These are phyloP conservation scores for Mortierella sp. DNA, from an alignment of 371 early-diverging fungal genomes.

Conservation along the genomic window DNA sequence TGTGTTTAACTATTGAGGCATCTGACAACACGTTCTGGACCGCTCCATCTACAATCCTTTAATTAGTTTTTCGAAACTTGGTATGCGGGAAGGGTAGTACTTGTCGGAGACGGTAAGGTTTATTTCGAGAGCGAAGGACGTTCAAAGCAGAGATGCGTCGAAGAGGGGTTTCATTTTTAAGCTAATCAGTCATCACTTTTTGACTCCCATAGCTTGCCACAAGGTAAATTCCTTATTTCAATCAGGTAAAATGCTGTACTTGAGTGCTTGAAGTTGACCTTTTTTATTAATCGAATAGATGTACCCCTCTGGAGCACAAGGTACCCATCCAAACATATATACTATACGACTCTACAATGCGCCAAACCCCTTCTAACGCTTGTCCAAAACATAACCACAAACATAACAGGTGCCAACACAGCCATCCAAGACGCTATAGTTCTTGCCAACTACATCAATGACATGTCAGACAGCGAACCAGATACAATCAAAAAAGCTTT, in stretches of 20 bases:
- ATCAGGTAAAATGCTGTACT: not conserved
- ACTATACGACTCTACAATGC: too few species aligned
- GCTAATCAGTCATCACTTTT: not conserved
- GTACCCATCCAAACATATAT: not conserved
- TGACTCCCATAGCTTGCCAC: slow-evolving; percentile 15
- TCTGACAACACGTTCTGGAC: not conserved
- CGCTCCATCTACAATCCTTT: not conserved
- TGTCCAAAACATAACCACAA: not conserved
- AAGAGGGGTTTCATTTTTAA: too few species aligned
- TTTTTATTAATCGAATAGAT: slow-evolving; percentile 6
- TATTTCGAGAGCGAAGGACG: not conserved
- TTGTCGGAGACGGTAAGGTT: slow-evolving; percentile 26
- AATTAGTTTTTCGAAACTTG: slow-evolving; percentile 33
- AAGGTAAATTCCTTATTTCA: slow-evolving; percentile 15
- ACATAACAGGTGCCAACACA: slow-evolving; percentile 17
- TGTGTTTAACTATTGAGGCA: too few species aligned
- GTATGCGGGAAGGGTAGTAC: slow-evolving; percentile 6
- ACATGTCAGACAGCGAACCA: not conserved
- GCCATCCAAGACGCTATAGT: slow-evolving; percentile 30
- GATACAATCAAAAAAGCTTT: slow-evolving; percentile 8
- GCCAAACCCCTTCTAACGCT: too few species aligned
- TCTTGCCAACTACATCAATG: slow-evolving; percentile 13
- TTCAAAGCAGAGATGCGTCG: too few species aligned
- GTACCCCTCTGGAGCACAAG: slow-evolving; percentile 24
- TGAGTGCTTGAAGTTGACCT: too few species aligned